phyloP scores from a whole-genome alignment of 495 filamentous ascomycete species.

The Hypoxylon lenormandii region DNA sequence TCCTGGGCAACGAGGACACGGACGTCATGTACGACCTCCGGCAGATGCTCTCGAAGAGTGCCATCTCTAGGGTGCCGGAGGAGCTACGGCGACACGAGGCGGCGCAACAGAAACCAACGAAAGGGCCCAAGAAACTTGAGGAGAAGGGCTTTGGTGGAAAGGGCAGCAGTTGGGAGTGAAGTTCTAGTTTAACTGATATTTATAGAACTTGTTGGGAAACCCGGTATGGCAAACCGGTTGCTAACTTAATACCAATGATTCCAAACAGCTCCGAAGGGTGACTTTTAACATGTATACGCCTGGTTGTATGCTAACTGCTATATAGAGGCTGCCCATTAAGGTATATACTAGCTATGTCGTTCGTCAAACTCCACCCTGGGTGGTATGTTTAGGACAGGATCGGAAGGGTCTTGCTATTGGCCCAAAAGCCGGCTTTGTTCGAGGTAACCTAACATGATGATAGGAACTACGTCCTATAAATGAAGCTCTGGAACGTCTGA shows the following conservation, averaged over 20 bases:
- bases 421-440: neutral
- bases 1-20: slow-evolving; percentile 89
- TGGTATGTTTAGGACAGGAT: no score
- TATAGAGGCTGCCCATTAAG: no score
- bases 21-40: slow-evolving; percentile 97
- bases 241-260: neutral
- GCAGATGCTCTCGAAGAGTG: slow-evolving; percentile 94
- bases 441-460: neutral
- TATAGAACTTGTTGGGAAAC: slow-evolving; percentile 1
- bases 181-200: neutral
- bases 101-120: slow-evolving; percentile 78
- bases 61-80: slow-evolving; percentile 89
- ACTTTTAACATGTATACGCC: no score
- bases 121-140: slow-evolving; percentile 53
- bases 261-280: no score
- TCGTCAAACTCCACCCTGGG: no score
- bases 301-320: no score
- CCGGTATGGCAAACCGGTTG: slow-evolving; percentile 3
- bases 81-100: slow-evolving; percentile 94
- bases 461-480: neutral
- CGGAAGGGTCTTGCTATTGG: no score
- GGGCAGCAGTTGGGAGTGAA: slow-evolving; percentile 37
- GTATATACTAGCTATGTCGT: no score
- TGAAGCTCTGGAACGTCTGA: neutral
- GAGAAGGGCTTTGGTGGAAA: slow-evolving; percentile 43